A percentile compares a stretch with the other conserved stretches of the same genome.
phyloP scores from a whole-genome alignment of 2,329 filamentous ascomycete species.

The Leptographium wingfieldii region DNA sequence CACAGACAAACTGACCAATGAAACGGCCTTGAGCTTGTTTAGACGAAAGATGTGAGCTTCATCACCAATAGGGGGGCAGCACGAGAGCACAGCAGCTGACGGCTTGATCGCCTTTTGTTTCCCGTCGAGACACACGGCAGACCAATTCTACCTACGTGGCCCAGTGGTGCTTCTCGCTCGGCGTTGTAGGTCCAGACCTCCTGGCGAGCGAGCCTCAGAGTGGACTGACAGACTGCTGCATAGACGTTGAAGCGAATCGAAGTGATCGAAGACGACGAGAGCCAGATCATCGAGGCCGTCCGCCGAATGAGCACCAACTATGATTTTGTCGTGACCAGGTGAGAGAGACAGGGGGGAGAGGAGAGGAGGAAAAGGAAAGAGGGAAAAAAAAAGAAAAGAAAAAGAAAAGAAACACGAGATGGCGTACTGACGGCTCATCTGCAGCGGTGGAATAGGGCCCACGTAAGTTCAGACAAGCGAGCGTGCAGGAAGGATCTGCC shows the following conservation, averaged over 20 bases:
- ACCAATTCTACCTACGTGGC: conserved; percentile 53
- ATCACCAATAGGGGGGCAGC: neutral
- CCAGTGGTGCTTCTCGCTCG: conserved; percentile 50
- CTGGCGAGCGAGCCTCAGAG: neutral
- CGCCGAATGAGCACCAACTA: conserved; percentile 78
- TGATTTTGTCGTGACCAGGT: conserved; percentile 86
- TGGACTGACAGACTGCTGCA: neutral
- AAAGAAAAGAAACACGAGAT: neutral
- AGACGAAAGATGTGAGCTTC: conserved; percentile 12
- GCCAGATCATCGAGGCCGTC: conserved; percentile 79
- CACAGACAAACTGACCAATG: neutral
- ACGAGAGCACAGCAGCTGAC: neutral
- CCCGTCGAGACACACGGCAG: conserved; percentile 21
- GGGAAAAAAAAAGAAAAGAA: neutral
- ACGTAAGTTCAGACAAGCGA: conserved; percentile 46
- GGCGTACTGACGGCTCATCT: no score
- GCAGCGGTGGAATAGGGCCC: conserved; percentile 79
- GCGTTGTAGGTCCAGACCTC: conserved; percentile 36
- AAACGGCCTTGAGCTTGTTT: neutral
- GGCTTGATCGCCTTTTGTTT: neutral
- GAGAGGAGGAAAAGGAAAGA: neutral
- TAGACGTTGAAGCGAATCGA: conserved; percentile 72
- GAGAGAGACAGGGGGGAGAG: conserved; percentile 1
- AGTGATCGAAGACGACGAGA: conserved; percentile 85
- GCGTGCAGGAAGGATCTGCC: no score